Evolutionary conservation across 2,329 filamentous ascomycete species (phyloP), one percentile per base, ranked within the genome.

Genomic region (Colletotrichum sp.): DNA sequence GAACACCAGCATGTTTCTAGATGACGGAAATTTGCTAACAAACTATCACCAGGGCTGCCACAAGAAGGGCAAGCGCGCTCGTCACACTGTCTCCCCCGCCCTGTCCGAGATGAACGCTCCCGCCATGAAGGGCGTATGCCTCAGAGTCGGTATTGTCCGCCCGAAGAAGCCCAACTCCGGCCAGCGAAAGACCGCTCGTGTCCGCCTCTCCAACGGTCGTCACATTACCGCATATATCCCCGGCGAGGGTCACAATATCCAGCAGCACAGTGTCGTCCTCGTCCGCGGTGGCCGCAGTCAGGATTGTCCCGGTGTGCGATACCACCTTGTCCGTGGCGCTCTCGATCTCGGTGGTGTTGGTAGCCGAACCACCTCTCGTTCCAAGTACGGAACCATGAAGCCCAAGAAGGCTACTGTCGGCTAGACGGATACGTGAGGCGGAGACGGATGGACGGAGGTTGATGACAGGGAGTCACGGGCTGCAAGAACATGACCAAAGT

Each of bases 121-220:
- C 6, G 92, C 94, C 83, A 93, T 98, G 87, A 99, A 99, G 89
- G 97, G 96, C 80, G 97, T 99, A 49, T 99, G 97, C 85, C 88
- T 99, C 78, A 96, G 98, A 84, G 97, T 99, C 77, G 96, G 95
- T 82, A 95, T 96, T 80, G 96, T 95, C 81, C 96, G 97, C 82
- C 97, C 97, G 72, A 99, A 99, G 93, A 99, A 99, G 88, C 97
- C 97, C 79, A 99, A 99, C 86, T 99, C 97, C 32, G 97, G 96
- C 72, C 96, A 99, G 90, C 91, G 97, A 78, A 99, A 99, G 89
- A 97, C 95, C 74, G 96, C 96, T 4, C 95, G 96, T 89, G 94
- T 99, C 24, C 90, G 96, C 80, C 88, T 99, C 83, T 97, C 95
- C 76, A 96, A 92, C 78, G 97, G 97, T 71, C 95, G 93, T 83